phyloP scores from a whole-genome alignment of 192 early-diverging fungal genomes.

The Chytriomyces hyalinus region DNA sequence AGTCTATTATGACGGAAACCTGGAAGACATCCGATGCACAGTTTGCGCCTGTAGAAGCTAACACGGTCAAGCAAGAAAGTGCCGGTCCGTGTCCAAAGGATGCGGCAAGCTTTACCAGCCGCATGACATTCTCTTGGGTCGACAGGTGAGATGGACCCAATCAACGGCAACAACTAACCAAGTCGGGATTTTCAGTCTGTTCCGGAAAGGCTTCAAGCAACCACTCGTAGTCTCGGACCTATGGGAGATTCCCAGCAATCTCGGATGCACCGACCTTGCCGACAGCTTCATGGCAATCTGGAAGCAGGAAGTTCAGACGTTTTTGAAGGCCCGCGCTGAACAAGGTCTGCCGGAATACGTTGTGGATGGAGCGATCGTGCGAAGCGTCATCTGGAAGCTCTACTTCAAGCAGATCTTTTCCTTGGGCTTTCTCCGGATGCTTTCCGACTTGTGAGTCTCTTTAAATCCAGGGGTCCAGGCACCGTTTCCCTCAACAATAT shows the following conservation, averaged over 20 bases:
- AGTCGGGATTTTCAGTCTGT: slow-evolving; percentile 6
- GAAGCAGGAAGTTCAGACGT: slow-evolving; percentile 26
- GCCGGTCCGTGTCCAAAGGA: slow-evolving; percentile 23
- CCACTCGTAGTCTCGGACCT: slow-evolving; percentile 65
- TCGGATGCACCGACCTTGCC: slow-evolving; percentile 32
- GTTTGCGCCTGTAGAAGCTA: no score
- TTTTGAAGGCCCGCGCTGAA: not conserved
- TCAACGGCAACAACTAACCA: not conserved
- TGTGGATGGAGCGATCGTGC: slow-evolving; percentile 9
- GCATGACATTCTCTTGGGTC: slow-evolving; percentile 8
- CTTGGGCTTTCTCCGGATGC: slow-evolving; percentile 38
- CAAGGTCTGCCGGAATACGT: not conserved
- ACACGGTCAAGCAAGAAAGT: not conserved
- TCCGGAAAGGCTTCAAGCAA: slow-evolving; percentile 49
- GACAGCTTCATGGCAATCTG: slow-evolving; percentile 39
- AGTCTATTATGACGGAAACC: no score
- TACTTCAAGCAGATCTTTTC: slow-evolving; percentile 23
- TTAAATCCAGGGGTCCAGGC: not conserved
- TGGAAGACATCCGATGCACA: no score
- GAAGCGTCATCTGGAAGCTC: slow-evolving; percentile 1
- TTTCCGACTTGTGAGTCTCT: slow-evolving; percentile 38
- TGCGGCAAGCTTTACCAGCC: not conserved
- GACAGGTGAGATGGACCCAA: slow-evolving; percentile 3
- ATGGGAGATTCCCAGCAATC: slow-evolving; percentile 47
- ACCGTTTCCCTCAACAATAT: not conserved